phyloP scores from a whole-genome alignment of 2,329 filamentous ascomycete genomes.

The Colletotrichum abscissum region DNA sequence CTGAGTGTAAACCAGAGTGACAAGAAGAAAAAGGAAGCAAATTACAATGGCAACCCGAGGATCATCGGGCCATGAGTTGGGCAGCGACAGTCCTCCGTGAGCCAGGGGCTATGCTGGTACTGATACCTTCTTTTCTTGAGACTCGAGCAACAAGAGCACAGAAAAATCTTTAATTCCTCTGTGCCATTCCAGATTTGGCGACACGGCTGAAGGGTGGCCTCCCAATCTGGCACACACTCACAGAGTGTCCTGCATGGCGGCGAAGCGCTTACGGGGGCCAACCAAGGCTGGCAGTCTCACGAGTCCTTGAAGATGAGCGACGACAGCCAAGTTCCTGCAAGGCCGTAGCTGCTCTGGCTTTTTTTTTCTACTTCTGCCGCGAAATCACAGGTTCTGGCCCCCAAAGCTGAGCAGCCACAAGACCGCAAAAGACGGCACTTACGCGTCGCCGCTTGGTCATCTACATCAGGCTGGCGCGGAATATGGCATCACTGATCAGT shows the following conservation, averaged over 20 bases:
- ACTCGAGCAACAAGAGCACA: neutral
- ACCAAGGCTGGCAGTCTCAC: slow-evolving; percentile 4
- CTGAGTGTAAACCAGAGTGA: slow-evolving; percentile 17
- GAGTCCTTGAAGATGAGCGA: slow-evolving; percentile 1
- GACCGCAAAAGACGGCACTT: neutral
- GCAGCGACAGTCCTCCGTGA: slow-evolving; percentile 26
- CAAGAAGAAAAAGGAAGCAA: slow-evolving; percentile 14
- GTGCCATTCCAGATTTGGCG: neutral
- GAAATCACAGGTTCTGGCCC: neutral
- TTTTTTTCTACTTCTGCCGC: slow-evolving; percentile 18
- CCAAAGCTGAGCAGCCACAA: slow-evolving; percentile 21
- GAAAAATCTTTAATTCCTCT: neutral
- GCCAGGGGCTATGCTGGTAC: slow-evolving; percentile 17
- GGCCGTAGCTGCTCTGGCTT: too few species aligned
- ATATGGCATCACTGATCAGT: neutral
- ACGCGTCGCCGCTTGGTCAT: slow-evolving; percentile 25
- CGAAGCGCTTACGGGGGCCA: slow-evolving; percentile 32
- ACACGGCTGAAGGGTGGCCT: neutral
- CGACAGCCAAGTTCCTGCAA: neutral
- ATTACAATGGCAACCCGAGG: slow-evolving; percentile 14
- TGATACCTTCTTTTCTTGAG: neutral
- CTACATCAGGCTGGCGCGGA: slow-evolving; percentile 2
- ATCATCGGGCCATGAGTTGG: slow-evolving; percentile 28
- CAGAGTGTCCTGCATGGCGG: neutral
- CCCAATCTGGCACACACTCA: neutral